Base-by-base conservation (phyloP, 306 rosid genomes). In the Dalbergia cochinchinensis region DNA sequence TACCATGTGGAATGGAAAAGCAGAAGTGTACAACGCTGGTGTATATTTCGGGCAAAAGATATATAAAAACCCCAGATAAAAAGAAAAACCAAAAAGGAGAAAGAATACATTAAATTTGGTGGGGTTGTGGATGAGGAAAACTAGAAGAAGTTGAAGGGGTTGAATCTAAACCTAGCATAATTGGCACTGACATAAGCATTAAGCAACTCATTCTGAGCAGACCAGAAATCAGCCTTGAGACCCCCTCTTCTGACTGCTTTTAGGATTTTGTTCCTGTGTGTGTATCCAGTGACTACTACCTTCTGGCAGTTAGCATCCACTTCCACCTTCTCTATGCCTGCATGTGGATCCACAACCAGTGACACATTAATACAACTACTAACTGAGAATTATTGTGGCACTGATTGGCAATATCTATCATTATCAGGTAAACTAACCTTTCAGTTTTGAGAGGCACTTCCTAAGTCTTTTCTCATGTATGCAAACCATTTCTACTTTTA, bases 401-500 rank as follows among this genome's bases (percentile, higher is more conserved):
- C 31, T 66, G 4, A 50, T 66, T 7, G 69, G 7, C 54, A 59
- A 50, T 65, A 48, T 78, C 47, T 58, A 48, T 78, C 47, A 66
- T 19, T 50, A 48, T 48, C 65, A 66, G n/a, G 51, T 0, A 80
- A 33, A 50, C 71, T 1, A 42, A 90, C 98, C 98, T 91, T 65
- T 91, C 57, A 94, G 61, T 83, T 94, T 94, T 42, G 94, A 88
- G 37, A 94, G 86, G 80, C 92, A 87, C 85, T 94, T 94, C 85
- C 98, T 84, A 8, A 94, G 81, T 81, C 97, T 87, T 78, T 86
- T 94, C 90, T 94, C 98, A 39, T 94, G 96, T 80, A 94, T 83
- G 70, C 94, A 94, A 4, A 89, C 96, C 98, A 94, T 94, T 81
- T 94, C 97, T 77, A 94, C 98, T 88, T 94, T 94, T 79, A 94